phyloP scores from a whole-genome alignment of 352 stramenopile species.

The Phytophthora pinifolia region DNA sequence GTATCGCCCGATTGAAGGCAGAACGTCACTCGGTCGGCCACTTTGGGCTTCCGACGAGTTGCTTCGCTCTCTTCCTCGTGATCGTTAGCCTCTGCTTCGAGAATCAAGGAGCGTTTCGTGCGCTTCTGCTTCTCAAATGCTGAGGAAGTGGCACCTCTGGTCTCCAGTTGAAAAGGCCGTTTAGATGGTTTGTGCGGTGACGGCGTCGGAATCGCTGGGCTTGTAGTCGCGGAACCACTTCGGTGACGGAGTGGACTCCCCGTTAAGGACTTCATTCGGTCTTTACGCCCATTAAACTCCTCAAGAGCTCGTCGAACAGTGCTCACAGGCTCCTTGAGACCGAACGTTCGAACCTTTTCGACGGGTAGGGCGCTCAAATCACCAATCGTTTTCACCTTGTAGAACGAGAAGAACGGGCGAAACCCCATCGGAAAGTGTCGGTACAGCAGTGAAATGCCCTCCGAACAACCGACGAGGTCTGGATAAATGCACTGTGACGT shows the following conservation, averaged over 20 bases:
- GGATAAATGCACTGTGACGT: constrained; percentile 41
- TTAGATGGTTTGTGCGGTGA: constrained; percentile 40
- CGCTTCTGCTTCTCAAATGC: constrained; percentile 48
- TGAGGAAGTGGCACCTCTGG: constrained; percentile 16
- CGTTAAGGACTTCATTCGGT: constrained; percentile 34
- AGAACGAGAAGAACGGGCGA: constrained; percentile 54
- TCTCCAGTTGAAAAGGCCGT: constrained; percentile 24
- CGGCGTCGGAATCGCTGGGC: constrained; percentile 27
- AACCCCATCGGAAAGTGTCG: constrained; percentile 58
- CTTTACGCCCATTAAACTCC: constrained; percentile 48
- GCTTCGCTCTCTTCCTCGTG: constrained; percentile 18
- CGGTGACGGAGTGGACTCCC: constrained; percentile 46
- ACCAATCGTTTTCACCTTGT: constrained; percentile 72
- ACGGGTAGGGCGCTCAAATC: constrained; percentile 54
- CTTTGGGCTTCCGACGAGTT: constrained; percentile 30
- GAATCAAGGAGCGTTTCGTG: constrained; percentile 38
- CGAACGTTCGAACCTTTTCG: constrained; percentile 58
- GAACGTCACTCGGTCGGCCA: constrained; percentile 59
- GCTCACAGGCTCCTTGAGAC: constrained; percentile 53
- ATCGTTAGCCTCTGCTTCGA: constrained; percentile 19
- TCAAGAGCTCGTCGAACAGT: constrained; percentile 57
- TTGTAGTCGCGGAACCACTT: constrained; percentile 16
- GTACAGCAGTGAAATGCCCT: constrained; percentile 51
- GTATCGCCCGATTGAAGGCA: constrained; percentile 39
- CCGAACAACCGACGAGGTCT: constrained; percentile 42